Evolutionary conservation across 2,329 filamentous ascomycete genomes (phyloP), one percentile per base, ranked within the genome.

Genomic region (Aspergillus aculeatinus): DNA sequence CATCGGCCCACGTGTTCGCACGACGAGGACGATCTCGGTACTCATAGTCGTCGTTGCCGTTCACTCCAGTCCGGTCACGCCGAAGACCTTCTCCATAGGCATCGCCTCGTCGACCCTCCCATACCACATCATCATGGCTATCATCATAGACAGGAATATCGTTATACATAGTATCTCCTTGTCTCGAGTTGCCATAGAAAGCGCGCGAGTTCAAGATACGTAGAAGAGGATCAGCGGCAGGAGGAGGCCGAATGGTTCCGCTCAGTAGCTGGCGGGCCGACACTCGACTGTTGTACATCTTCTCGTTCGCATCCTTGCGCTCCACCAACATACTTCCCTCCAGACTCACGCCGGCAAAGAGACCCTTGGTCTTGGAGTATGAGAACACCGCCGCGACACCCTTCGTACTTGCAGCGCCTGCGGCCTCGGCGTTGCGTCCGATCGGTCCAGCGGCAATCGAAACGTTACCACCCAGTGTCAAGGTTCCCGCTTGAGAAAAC

Each of bases 291-390:
- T 91, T 91, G 76, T 99, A 99, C 62, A 99, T 85, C 79, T 96
- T 96, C 79, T 96, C 90, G 74, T 99, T 99, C 68, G 95, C 95
- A 77, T 99, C 95, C 79, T 92, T 89, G 65, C 95, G 87, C 80
- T 99, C 95, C 64, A 98, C 91, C 65, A 99, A 89, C 56, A 91
- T 92, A 63, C 90, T 94, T 23, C 95, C 95, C 76, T 99, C 95
- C 66, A 99, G 81, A 68, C 91, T 96, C 51, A 99, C 93, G 72
- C 95, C 95, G 5, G 95, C 95, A 69, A 99, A 99, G 33, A 99
- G 81, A 21, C 95, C 95, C 81, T 97, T 98, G 12, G 95, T 99
- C 80, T 97, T 98, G 75, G 90, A 95, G 82, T 99, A 99, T 70
- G 91, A 91, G 81, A 99, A 99, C 53, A 99, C 89, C 56, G 91